Evolutionary conservation across 495 filamentous ascomycete genomes (phyloP), one percentile per base, ranked within the genome.

Genomic region (Penicillium longicatenatum): DNA sequence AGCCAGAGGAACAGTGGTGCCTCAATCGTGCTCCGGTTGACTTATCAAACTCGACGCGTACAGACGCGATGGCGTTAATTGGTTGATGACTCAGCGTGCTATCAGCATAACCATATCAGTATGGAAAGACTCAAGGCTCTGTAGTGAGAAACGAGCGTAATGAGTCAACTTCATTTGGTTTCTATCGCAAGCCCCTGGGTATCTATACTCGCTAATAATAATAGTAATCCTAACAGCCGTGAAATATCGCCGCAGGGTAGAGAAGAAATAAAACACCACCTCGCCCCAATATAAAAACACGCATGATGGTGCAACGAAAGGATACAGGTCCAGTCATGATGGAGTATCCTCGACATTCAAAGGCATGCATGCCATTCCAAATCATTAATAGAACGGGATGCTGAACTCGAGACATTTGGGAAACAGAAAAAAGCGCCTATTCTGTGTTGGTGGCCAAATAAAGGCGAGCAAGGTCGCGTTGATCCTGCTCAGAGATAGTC

Each of bases 401-500:
- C 17, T 39, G 45, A 30, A 30, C 16, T 26, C 24, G 45, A n/a
- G 24, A n/a, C 3, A 0, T 3, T 19, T 30, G 5, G 14, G 17
- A 30, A 9, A 6, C 14, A 17, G 0, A 16, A 30, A 17, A 48
- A 10, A 5, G 14, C 12, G 14, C 12, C 20, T 48, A 48, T 9
- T 48, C 45, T n/a, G 45, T 20, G 7, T 52, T 33, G 24, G 35
- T 63, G 37, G 67, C 63, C 53, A 76, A 57, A 57, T 74, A 78
- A 6, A 75, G 64, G 4, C 58, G 59, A 24, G 67, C 65, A 59
- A 74, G 67, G 20, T 73, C 66, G 14, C 66, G 58, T 2, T 67
- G 60, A 30, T 72, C 70, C 4, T 63, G 54, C 16, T 77, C 72
- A 1, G 69, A 65, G 26, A 76, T 60, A 11, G 72, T 78, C 12